Base-by-base conservation (phyloP, 352 stramenopile genomes). In the Pythium diclinum region DNA sequence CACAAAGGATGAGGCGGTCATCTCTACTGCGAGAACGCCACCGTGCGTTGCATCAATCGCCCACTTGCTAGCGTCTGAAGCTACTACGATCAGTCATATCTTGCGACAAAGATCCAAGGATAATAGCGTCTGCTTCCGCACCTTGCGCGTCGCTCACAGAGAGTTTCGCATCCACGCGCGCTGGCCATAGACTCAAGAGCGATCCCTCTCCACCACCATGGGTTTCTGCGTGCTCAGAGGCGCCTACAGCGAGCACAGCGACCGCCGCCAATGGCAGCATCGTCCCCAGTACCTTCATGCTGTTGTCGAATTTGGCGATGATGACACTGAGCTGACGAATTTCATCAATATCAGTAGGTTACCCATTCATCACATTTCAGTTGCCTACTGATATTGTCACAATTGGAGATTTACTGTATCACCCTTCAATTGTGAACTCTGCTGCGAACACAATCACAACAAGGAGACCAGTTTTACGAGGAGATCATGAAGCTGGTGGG, bases 401-500 rank as follows among this genome's bases (percentile, higher is more conserved):
- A 32, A 56, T 10, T 5, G 23, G 2, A 21, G 2, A 49, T 11
- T 4, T 56, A 51, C 8, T 6, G 44, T 10, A 11, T 28, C 44
- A 19, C 25, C 30, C 25, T 32, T 23, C 9, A 56, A 40, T 56
- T 34, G 23, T 38, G 49, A 16, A 1, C 30, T 13, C 4, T 11
- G 9, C 44, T 17, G 5, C 6, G 16, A 7, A 19, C 19, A 9
- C 16, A 30, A 56, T 56, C 23, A 17, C 30, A 14, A 13, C 14
- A 7, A 56, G 6, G 8, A 56, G 16, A 11, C 54, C n/a, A 40
- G 3, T 42, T 7, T 9, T 6, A n/a, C 11, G 14, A 9, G 7
- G 10, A 44, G 3, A 58, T 8, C 52, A 72, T 72, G 65, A 72
- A 72, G 65, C 46, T 72, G 44, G 65, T 72, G 30, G 10, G 65